Conservation (phyloP, 495 filamentous ascomycete genomes). For the Penicillium bovifimosum region DNA sequence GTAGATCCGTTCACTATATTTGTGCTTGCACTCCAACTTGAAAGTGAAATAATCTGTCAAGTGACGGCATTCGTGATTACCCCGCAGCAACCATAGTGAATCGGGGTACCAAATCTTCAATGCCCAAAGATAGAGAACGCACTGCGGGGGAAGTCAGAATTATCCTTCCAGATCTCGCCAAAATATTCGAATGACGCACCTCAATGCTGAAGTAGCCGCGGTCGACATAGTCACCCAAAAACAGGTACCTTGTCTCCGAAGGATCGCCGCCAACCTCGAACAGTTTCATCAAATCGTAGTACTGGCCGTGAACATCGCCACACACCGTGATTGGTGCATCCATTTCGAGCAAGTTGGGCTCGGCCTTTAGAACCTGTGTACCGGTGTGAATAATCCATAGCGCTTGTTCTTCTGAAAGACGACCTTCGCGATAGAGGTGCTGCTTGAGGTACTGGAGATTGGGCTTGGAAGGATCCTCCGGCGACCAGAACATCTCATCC, state of each 20-base stretch:
- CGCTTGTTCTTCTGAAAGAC: slow-evolving; percentile 93
- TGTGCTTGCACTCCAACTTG: slow-evolving; percentile 98
- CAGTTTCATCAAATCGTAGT: slow-evolving; percentile 98
- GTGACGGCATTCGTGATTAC: slow-evolving; percentile 98
- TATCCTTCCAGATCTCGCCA: neutral
- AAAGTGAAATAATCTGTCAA: slow-evolving; percentile 99
- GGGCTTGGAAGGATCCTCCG: slow-evolving; percentile 79
- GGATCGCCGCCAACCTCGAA: slow-evolving; percentile 98
- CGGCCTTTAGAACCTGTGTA: slow-evolving; percentile 72
- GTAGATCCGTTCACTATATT: slow-evolving; percentile 93
- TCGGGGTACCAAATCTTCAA: slow-evolving; percentile 99
- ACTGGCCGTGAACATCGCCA: slow-evolving; percentile 97
- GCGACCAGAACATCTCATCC: slow-evolving; percentile 73
- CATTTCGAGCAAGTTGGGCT: slow-evolving; percentile 98
- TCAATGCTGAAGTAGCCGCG: slow-evolving; percentile 98
- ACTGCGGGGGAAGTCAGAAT: slow-evolving; percentile 42
- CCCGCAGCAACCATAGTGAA: slow-evolving; percentile 91
- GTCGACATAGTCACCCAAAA: slow-evolving; percentile 97
- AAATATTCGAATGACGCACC: slow-evolving; percentile 34
- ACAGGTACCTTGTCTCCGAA: slow-evolving; percentile 91
- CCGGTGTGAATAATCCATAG: slow-evolving; percentile 88
- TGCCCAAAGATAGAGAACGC: slow-evolving; percentile 94
- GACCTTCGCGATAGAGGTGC: slow-evolving; percentile 95
- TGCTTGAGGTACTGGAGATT: slow-evolving; percentile 93
- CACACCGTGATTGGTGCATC: slow-evolving; percentile 99